Conservation (phyloP, 352 stramenopile genomes). For the Pilasporangium apinafurcum region DNA sequence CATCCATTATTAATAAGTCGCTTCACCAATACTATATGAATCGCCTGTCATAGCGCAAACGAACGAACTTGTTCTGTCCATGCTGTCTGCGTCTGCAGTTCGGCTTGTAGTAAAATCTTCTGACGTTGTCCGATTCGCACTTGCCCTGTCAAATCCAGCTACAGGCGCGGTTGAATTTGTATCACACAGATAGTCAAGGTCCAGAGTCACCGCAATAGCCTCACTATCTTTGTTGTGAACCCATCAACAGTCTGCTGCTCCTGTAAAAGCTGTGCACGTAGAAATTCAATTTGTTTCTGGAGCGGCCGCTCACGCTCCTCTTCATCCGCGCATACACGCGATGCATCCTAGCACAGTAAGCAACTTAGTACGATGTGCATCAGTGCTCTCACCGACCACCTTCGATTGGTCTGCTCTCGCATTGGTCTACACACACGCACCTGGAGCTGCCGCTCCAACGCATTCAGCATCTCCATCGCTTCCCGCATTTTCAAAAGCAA, state of each 20-base stretch:
- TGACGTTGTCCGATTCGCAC: not conserved
- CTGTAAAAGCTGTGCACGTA: conserved; percentile 2
- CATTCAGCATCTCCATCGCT: conserved; percentile 17
- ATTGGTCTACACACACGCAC: conserved; percentile 2
- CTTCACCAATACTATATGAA: too few relatives aligned
- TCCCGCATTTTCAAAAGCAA: conserved; percentile 9
- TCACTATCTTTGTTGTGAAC: too few relatives aligned
- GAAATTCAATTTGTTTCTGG: conserved; percentile 5
- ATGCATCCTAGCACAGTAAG: conserved; percentile 6
- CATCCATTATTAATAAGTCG: too few relatives aligned
- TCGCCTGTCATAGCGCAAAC: too few relatives aligned
- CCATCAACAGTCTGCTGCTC: not conserved
- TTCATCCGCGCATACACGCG: conserved; percentile 2
- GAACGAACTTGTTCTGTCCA: not conserved
- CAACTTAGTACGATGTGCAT: not conserved
- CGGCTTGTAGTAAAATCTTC: not conserved
- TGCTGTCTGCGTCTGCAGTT: not conserved
- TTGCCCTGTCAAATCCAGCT: conserved; percentile 1
- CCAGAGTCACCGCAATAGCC: too few relatives aligned
- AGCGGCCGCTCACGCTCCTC: conserved; percentile 1
- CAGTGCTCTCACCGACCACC: not conserved
- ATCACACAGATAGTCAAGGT: too few relatives aligned
- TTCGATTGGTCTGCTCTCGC: not conserved
- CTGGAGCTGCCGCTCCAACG: conserved; percentile 21
- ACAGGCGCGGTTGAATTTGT: not conserved